Evolutionary conservation across 2,329 filamentous ascomycete genomes (phyloP), one percentile per base, ranked within the genome.

Genomic region (Calonectria pseudoturangicola): DNA sequence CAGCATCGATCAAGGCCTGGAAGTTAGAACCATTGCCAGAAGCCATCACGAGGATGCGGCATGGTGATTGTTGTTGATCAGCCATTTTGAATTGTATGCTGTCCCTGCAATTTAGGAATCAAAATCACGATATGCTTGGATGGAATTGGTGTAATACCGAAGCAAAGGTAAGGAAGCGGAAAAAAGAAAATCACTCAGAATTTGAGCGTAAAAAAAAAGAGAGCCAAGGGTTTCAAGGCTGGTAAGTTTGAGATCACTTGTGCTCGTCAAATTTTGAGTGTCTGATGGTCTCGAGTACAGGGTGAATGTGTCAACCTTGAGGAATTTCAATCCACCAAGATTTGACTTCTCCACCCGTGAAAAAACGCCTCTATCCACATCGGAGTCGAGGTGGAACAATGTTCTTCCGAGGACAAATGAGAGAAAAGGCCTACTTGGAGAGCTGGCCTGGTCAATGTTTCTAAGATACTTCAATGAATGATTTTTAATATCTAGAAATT

Each of bases 21-120:
- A 96, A 91, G 82, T 96, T 96, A 47, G 92, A 92, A 78, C 94
- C 94, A 76, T 89, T 92, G 83, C 94, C 93, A 63, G 92, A 93
- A 83, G 93, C 93, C 81, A 95, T 90, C 77, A 94, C 91, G 66
- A 92, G 88, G 77, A 94, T 88, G 70, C 89, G 90, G 79, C 86
- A 88, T 45, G 71, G 48, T 25, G 62, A 50, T 39, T 41, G 54
- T 39, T 68, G 48, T 39, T 63, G 63, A 28, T 36, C 67, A 13
- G 67, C 67, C 67, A 69, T 68, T 60, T 68, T 21, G 43, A n/a
- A 7, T 21, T 62, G 27, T 63, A 28, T 47, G n/a, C 10, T 13
- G 36, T 51, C 25, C 27, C 48, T 51, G 18, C 3, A 45, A 45
- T 21, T n/a, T 3, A n/a, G 7, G 18, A 45, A 21, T 45, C 43